Evolutionary conservation across 2,329 filamentous ascomycete genomes (phyloP).

Genomic region (Fusarium sp.): DNA sequence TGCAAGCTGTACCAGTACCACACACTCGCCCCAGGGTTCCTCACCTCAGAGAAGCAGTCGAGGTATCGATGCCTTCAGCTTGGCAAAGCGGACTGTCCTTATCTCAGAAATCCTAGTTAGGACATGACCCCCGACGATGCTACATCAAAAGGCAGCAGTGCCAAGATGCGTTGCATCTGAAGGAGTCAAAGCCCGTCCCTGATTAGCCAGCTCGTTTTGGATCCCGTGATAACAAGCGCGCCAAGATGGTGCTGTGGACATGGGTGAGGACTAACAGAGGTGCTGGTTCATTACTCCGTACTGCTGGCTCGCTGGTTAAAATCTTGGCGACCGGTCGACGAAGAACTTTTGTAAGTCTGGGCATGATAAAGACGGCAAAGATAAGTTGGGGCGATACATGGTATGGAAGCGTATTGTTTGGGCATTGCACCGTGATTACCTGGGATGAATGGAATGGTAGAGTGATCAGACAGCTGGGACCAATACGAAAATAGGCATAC

Average conservation of each 20-base stretch:
- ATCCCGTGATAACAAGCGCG: slow-evolving; percentile 34
- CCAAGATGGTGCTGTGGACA: slow-evolving; percentile 21
- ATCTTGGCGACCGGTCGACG: slow-evolving; percentile 15
- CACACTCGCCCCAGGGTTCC: no score
- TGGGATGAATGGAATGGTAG: neutral
- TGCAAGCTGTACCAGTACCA: neutral
- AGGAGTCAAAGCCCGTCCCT: slow-evolving; percentile 4
- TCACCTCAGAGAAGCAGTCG: neutral
- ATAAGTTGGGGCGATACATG: slow-evolving; percentile 15
- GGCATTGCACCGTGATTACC: neutral
- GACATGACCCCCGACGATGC: slow-evolving; percentile 25
- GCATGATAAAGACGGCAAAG: slow-evolving; percentile 29
- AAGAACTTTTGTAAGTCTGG: slow-evolving; percentile 41
- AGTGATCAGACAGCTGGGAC: slow-evolving; percentile 3
- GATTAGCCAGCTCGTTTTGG: slow-evolving; percentile 13
- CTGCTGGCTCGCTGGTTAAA: slow-evolving; percentile 14
- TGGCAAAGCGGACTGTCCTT: slow-evolving; percentile 18
- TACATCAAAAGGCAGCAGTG: slow-evolving; percentile 7
- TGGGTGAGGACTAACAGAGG: slow-evolving; percentile 2
- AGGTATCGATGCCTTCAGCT: slow-evolving; percentile 8
- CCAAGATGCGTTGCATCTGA: slow-evolving; percentile 20
- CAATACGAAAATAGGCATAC: slow-evolving; percentile 21
- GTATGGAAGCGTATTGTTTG: neutral
- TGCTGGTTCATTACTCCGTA: neutral
- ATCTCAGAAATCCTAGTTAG: slow-evolving; percentile 29